Evolutionary conservation across 371 early-diverging fungal species (phyloP).

Genomic region (Rhizopus sp.): DNA sequence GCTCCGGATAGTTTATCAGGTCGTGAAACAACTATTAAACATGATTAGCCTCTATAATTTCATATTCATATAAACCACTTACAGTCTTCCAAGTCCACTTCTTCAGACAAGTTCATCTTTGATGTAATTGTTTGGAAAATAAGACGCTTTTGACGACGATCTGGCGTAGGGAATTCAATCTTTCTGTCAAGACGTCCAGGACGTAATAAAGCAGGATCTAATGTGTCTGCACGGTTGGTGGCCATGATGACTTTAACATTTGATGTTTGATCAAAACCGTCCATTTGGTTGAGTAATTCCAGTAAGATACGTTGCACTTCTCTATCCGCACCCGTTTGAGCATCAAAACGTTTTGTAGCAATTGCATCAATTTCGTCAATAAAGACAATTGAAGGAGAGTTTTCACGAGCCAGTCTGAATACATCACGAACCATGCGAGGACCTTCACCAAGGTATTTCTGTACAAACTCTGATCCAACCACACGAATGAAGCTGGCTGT

Average conservation of each 20-base stretch:
- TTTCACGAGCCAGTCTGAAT: conserved; percentile 98
- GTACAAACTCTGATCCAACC: conserved; percentile 99
- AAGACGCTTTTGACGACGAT: conserved; percentile 99
- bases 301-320: conserved; percentile 99
- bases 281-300: conserved; percentile 99
- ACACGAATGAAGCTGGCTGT: conserved; percentile 99
- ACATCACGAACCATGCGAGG: conserved; percentile 99
- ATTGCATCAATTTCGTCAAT: conserved; percentile 99
- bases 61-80: conserved; percentile 32
- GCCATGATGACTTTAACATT: conserved; percentile 99
- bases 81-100: conserved; percentile 99
- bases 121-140: conserved; percentile 97
- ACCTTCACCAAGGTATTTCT: conserved; percentile 99
- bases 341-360: conserved; percentile 99
- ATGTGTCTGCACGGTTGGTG: conserved; percentile 99
- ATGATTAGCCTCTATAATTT: not conserved
- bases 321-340: conserved; percentile 99
- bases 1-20: conserved; percentile 99
- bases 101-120: conserved; percentile 99
- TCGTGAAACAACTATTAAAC: conserved; percentile 84
- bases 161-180: conserved; percentile 99
- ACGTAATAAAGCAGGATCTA: conserved; percentile 99
- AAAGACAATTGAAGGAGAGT: conserved; percentile 99
- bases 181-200: conserved; percentile 99
- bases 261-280: conserved; percentile 99